These are phyloP conservation scores for Penicillium arizonense DNA, from an alignment of 495 filamentous ascomycete species.

Conservation along the genomic window DNA sequence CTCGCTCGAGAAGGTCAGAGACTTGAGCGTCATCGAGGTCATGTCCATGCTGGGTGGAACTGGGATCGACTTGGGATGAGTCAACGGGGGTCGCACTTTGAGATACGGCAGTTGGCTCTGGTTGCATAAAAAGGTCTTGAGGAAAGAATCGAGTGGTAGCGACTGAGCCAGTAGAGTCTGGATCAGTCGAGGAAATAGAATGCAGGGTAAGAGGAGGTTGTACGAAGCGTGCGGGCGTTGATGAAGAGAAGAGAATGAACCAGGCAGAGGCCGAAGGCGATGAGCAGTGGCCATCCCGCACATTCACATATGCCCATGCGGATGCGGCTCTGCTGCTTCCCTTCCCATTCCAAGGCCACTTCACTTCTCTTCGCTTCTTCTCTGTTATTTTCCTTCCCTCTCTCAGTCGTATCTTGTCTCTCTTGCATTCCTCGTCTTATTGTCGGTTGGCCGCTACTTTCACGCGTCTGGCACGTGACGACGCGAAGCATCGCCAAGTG, in stretches of 20 bases:
- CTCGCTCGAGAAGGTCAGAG: slow-evolving; percentile 31
- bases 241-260: slow-evolving; percentile 11
- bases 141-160: slow-evolving; percentile 34
- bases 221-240: slow-evolving; percentile 6
- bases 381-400: neutral
- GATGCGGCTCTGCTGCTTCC: slow-evolving; percentile 1
- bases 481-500: slow-evolving; percentile 6
- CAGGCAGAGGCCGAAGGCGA: slow-evolving; percentile 12
- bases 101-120: slow-evolving; percentile 65
- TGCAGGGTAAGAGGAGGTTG: slow-evolving; percentile 9
- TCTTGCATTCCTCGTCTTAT: neutral
- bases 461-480: slow-evolving; percentile 14
- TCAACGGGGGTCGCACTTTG: slow-evolving; percentile 49
- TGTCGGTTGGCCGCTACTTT: neutral
- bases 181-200: slow-evolving; percentile 36
- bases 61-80: slow-evolving; percentile 36
- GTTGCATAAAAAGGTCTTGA: slow-evolving; percentile 81
- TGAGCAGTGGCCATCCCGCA: slow-evolving; percentile 17
- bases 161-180: slow-evolving; percentile 67
- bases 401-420: neutral
- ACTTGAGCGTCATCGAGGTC: slow-evolving; percentile 43
- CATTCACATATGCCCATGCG: neutral
- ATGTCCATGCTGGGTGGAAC: slow-evolving; percentile 76
- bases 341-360: neutral
- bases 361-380: neutral